A percentile compares a stretch with the other conserved stretches of the same genome.
phyloP scores from a whole-genome alignment of 2,329 filamentous ascomycete genomes.

The Penicillium sp. region DNA sequence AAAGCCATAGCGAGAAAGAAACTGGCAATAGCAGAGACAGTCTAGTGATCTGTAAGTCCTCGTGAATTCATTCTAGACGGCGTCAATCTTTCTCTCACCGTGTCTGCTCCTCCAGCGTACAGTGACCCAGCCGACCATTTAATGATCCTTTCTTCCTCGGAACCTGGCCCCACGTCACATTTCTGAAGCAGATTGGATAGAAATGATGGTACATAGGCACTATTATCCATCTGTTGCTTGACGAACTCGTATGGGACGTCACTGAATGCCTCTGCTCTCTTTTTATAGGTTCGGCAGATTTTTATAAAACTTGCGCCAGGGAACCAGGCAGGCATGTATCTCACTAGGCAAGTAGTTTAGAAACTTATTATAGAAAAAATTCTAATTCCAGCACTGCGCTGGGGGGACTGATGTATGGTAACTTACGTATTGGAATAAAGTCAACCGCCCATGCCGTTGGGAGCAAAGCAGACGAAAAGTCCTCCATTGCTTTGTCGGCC shows the following conservation, averaged over 20 bases:
- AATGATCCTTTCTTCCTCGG: conserved; percentile 30
- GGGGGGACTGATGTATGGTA: not conserved
- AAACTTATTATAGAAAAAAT: not conserved
- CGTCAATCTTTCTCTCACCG: conserved; percentile 22
- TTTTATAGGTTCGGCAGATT: conserved; percentile 35
- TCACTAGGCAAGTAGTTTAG: conserved; percentile 16
- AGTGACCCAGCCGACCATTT: conserved; percentile 40
- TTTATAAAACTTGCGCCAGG: conserved; percentile 48
- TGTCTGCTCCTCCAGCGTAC: conserved; percentile 47
- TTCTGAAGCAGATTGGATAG: conserved; percentile 31
- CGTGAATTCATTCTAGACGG: not conserved
- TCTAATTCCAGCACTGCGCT: not conserved
- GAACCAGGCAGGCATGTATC: conserved; percentile 45
- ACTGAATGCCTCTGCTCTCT: not conserved
- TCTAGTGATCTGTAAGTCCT: conserved; percentile 27
- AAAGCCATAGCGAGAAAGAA: conserved; percentile 55
- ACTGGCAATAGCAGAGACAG: conserved; percentile 38
- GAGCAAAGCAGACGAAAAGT: conserved; percentile 42
- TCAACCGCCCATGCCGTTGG: conserved; percentile 51
- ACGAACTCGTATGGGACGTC: conserved; percentile 27
- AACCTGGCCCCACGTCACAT: conserved; percentile 10
- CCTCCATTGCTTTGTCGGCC: conserved; percentile 39
- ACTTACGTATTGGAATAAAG: conserved; percentile 44
- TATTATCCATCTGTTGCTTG: conserved; percentile 40
- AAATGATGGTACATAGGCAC: conserved; percentile 37